Evolutionary conservation across 352 stramenopile species (phyloP).

Genomic region (Phytophthora quininea): DNA sequence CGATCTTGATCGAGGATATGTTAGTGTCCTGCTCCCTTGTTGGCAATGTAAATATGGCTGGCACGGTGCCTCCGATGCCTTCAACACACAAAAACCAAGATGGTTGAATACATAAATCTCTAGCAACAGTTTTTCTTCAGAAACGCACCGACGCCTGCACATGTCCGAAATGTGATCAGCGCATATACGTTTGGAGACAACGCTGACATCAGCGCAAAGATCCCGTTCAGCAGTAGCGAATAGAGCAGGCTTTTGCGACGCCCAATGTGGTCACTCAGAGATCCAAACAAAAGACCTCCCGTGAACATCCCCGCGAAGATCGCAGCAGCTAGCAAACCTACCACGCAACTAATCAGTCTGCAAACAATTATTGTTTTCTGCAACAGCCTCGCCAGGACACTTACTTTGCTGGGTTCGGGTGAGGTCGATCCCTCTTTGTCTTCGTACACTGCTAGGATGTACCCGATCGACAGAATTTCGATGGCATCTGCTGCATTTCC

Average conservation of each 20-base stretch:
- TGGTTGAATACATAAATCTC: too few species aligned
- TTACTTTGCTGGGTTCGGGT: constrained; percentile 57
- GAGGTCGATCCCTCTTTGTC: constrained; percentile 67
- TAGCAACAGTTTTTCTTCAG: neutral
- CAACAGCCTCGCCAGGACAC: too few species aligned
- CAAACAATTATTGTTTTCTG: neutral
- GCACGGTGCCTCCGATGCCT: constrained; percentile 89
- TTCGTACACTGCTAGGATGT: constrained; percentile 88
- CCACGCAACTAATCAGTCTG: neutral
- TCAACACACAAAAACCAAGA: constrained; percentile 7
- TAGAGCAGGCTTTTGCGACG: constrained; percentile 72
- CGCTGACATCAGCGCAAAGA: constrained; percentile 81
- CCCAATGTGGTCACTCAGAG: constrained; percentile 79
- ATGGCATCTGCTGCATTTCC: constrained; percentile 91
- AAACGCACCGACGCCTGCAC: constrained; percentile 61
- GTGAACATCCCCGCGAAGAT: constrained; percentile 93
- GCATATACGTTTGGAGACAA: constrained; percentile 64
- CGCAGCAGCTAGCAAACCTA: constrained; percentile 81
- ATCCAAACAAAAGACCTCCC: constrained; percentile 79
- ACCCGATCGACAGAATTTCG: constrained; percentile 91
- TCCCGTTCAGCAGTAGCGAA: constrained; percentile 81
- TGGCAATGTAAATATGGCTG: constrained; percentile 81
- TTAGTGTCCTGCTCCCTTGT: too few species aligned
- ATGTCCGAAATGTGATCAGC: constrained; percentile 67
- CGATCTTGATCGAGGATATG: too few species aligned